Base-by-base conservation (phyloP, 2,329 filamentous ascomycete genomes). In the Mycosphaerella sp. region DNA sequence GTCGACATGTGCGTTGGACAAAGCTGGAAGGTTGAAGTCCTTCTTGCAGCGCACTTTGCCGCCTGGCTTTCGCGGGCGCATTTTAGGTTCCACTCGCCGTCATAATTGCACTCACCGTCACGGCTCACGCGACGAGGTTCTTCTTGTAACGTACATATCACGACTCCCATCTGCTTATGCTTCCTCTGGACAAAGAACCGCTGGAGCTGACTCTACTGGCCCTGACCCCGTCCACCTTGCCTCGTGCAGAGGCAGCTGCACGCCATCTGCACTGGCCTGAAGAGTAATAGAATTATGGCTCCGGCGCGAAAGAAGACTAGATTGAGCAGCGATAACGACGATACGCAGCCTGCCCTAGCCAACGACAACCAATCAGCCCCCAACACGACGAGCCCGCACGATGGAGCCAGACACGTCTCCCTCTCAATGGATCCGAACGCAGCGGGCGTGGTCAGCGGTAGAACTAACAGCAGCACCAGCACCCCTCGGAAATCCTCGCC, bases 301-400 rank as follows among this genome's bases (percentile, higher is more conserved):
- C 58, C 58, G 2, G 55, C 50, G 52, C 49, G 59, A n/a, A 63
- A 62, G 52, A 62, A 61, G 52, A 58, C 51, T 48, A 60, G 55
- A 36, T 44, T 59, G 39, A 57, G 49, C 43, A 43, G 52, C 47
- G 59, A 59, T 34, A 46, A 56, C 39, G 30, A 34, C 13, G 51
- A 55, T 25, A 44, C 50, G 45, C 46, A 54, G 52, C 32, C 49
- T 21, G 39, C 41, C 40, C 46, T 42, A 50, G 37, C 46, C n/a
- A 32, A 32, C 40, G 43, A 43, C 28, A 37, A 30, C 47, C 51
- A 53, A 54, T 53, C 50, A 44, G 43, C 46, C 49, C 45, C 28
- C 27, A 44, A 52, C 50, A 53, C 50, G 39, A 49, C 46, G 34
- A 12, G 30, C 13, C 30, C 10, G 10, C 30, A 12, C 30, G 30